phyloP scores from a whole-genome alignment of 345 rosid genomes.

The Citrus glauca region DNA sequence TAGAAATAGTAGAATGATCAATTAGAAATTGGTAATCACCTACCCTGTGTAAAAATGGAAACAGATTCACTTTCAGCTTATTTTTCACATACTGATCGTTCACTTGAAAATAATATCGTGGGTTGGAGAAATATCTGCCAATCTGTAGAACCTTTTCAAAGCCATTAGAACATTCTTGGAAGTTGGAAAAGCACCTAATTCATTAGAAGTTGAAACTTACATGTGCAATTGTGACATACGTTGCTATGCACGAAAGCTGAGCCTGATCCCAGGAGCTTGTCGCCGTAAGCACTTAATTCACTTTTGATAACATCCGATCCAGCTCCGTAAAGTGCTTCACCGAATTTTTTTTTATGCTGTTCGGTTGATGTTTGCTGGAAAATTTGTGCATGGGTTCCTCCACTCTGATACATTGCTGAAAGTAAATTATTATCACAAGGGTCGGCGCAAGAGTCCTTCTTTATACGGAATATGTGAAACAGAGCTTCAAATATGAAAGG shows the following conservation, averaged over 20 bases:
- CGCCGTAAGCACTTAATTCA: slow-evolving; percentile 53
- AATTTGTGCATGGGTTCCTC: neutral
- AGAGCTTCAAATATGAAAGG: too few species aligned
- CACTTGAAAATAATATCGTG: slow-evolving; percentile 60
- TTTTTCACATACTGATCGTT: slow-evolving; percentile 50
- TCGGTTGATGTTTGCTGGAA: neutral
- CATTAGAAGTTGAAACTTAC: neutral
- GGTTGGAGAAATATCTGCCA: slow-evolving; percentile 54
- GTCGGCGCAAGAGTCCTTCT: too few species aligned
- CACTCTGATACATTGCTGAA: neutral
- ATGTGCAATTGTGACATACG: slow-evolving; percentile 26
- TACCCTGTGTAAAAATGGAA: slow-evolving; percentile 54
- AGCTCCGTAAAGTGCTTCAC: slow-evolving; percentile 43
- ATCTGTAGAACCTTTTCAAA: slow-evolving; percentile 25
- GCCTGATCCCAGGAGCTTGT: slow-evolving; percentile 45
- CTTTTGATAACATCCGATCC: slow-evolving; percentile 48
- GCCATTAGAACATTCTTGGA: neutral
- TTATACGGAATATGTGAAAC: too few species aligned
- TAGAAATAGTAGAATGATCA: neutral
- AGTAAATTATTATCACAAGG: too few species aligned
- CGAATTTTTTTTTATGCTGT: slow-evolving; percentile 27
- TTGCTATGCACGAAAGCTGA: slow-evolving; percentile 38
- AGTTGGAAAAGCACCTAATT: neutral
- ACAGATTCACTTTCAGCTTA: slow-evolving; percentile 47
- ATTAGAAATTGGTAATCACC: neutral